Conservation (phyloP, 805 yeast species). For the Yarrowia osloensis region DNA sequence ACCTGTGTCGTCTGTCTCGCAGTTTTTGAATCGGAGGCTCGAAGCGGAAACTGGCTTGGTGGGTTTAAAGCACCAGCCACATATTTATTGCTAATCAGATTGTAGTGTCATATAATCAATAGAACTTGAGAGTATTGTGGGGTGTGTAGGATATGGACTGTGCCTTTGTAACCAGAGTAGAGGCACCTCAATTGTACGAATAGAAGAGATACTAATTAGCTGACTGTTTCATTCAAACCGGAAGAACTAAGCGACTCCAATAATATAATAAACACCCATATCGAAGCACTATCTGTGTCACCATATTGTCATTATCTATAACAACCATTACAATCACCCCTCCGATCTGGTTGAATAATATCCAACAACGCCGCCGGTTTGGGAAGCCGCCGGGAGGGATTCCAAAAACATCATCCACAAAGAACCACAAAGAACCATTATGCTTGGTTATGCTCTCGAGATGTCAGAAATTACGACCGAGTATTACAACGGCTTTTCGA, state of each 20-base stretch:
- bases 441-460: not conserved
- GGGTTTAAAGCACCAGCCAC: not conserved
- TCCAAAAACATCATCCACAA: not conserved
- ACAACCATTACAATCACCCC: too few relatives aligned
- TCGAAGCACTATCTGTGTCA: too few relatives aligned
- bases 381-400: not conserved
- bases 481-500: not conserved
- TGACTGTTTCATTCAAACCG: too few relatives aligned
- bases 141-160: too few relatives aligned
- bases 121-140: too few relatives aligned
- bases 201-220: too few relatives aligned
- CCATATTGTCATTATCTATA: too few relatives aligned
- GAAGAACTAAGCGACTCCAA: too few relatives aligned
- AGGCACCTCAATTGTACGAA: too few relatives aligned
- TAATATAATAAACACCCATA: too few relatives aligned
- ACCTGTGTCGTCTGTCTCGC: not conserved
- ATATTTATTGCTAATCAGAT: slow-evolving; percentile 17
- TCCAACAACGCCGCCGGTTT: not conserved
- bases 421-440: not conserved
- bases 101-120: not conserved
- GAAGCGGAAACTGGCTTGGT: not conserved
- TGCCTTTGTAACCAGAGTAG: too few relatives aligned
- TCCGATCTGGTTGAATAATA: not conserved
- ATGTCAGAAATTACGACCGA: not conserved
- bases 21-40: not conserved